Evolutionary conservation across 2,329 filamentous ascomycete species (phyloP).

Genomic region (Aspergillus sp.): DNA sequence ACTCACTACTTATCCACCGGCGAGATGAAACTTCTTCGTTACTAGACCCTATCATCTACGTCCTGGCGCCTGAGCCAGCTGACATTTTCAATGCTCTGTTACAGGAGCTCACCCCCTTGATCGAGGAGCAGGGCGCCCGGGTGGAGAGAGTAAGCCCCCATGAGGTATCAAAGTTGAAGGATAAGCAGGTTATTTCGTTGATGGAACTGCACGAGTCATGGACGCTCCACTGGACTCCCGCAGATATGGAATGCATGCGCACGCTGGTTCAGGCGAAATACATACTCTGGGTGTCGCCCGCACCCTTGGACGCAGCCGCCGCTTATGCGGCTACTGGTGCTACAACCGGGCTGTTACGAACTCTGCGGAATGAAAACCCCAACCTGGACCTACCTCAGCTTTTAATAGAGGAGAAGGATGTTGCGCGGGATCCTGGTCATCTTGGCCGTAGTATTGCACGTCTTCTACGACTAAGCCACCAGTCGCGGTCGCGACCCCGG

Average conservation of each 20-base stretch:
- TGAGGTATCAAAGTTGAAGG: conserved; percentile 7
- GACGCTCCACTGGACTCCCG: conserved; percentile 14
- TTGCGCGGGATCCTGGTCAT: not conserved
- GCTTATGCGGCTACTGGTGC: conserved; percentile 20
- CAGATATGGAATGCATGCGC: conserved; percentile 16
- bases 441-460: not conserved
- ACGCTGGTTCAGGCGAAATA: conserved; percentile 19
- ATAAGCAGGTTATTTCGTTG: conserved; percentile 22
- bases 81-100: no score
- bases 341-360: conserved; percentile 25
- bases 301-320: conserved; percentile 12
- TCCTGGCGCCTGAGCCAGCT: no score
- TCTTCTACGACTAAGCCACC: not conserved
- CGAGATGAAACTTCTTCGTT: no score
- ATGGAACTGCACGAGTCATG: conserved; percentile 20
- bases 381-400: conserved; percentile 23
- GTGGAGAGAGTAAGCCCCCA: no score
- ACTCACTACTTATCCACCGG: no score
- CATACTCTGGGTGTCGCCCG: conserved; percentile 24
- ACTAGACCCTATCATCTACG: no score
- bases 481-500: not conserved
- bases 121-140: no score
- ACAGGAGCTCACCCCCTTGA: no score
- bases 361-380: conserved; percentile 28
- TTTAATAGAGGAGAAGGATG: not conserved